Base-by-base conservation (phyloP, 495 filamentous ascomycete genomes). In the Ramalina intermedia region DNA sequence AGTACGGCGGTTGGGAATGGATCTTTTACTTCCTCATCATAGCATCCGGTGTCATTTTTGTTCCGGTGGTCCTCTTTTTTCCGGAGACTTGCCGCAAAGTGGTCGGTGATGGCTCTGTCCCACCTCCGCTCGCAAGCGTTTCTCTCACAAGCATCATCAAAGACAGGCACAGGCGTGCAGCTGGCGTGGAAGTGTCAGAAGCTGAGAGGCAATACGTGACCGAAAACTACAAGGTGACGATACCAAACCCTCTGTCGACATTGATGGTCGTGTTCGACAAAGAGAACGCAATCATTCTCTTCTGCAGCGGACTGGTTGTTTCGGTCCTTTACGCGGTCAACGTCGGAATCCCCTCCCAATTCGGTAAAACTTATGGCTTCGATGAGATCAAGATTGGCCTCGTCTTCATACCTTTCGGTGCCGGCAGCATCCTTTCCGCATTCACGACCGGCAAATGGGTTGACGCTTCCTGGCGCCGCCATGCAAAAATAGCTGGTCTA, bases 201-300 rank as follows among this genome's bases (percentile, higher is more conserved):
- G 23, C 27, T 18, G 48, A 50, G 27, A 37, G 37, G 21, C 48
- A 49, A 40, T 40, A 41, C 1, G 37, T 59, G 64, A 14, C 58
- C 57, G 58, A 61, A 35, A 68, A 66, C 27, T 72, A 70, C 41
- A 78, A 76, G 56, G 60, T 86, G 17, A 63, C 67, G 3, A 73
- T 81, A 29, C 85, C 84, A 0, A 88, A 89, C 48, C 84, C 86
- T 0, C 59, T 87, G 24, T 70, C 78, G 23, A 79, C 80, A 0
- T 65, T 90, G 1, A 63, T 67, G n/a, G 74, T 87, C 21, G 63
- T 84, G 1, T 65, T 74, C 37, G 71, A 88, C 41, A 76, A 82
- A 48, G 81, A 87, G 56, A 72, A 73, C 16, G 69, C 64, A 9
- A 52, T 79, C 2, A 62, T 85, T n/a, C 68, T 84, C 0, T 59